A percentile compares a stretch with the other conserved stretches of the same genome.
These are phyloP conservation scores for Polygonum maritimum DNA, from an alignment of 148 eudicot species.

Conservation along the genomic window DNA sequence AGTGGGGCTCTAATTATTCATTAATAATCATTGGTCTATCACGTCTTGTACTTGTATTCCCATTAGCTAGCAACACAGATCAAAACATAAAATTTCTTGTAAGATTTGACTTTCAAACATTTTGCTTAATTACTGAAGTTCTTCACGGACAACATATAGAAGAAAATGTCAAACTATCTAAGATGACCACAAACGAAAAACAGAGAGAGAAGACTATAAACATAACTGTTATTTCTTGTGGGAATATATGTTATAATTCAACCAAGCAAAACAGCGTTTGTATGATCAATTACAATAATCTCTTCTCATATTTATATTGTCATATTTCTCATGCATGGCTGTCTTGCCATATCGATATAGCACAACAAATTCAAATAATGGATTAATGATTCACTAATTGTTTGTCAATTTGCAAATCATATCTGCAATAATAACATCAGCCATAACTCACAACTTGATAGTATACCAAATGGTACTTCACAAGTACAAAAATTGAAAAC, in stretches of 20 bases:
- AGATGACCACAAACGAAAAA: not conserved
- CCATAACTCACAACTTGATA: not conserved
- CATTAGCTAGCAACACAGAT: not conserved
- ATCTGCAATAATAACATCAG: not conserved
- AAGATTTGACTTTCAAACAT: not conserved
- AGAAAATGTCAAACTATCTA: not conserved
- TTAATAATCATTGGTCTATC: not conserved
- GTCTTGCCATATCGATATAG: not conserved
- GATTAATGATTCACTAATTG: not conserved
- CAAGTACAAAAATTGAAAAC: not conserved
- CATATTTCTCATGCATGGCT: not conserved
- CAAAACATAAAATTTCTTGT: not conserved
- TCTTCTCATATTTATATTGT: not conserved
- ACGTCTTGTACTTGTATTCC: not conserved
- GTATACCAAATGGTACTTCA: not conserved
- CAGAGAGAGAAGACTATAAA: not conserved
- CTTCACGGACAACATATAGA: not conserved
- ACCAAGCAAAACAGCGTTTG: not conserved
- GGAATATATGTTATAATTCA: not conserved
- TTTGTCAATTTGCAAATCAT: not conserved
- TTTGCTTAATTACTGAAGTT: not conserved
- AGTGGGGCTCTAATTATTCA: not conserved
- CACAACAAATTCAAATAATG: not conserved
- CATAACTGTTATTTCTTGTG: not conserved
- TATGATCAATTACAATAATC: not conserved